Evolutionary conservation across 1,139 yeast genomes (phyloP).

Genomic region (Suhomyces chickasaworum): DNA sequence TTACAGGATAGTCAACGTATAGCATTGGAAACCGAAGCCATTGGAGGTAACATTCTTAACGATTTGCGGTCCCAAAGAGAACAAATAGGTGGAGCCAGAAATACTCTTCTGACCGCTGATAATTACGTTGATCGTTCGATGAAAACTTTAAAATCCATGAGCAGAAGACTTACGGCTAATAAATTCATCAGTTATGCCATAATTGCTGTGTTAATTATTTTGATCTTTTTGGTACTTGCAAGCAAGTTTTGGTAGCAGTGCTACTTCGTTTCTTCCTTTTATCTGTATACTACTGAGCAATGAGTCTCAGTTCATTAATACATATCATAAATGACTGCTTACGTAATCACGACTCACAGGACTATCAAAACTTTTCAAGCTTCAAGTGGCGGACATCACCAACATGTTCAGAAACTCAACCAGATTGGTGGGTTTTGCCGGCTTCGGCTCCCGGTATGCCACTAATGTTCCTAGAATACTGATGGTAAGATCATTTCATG

Average conservation of each 20-base stretch:
- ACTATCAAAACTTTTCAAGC: constrained; percentile 3
- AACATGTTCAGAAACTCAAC: constrained; percentile 11
- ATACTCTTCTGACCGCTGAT: constrained; percentile 86
- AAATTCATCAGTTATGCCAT: constrained; percentile 93
- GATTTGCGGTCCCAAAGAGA: constrained; percentile 93
- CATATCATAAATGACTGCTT: background rate
- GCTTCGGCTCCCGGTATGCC: background rate
- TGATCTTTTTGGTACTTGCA: constrained; percentile 82
- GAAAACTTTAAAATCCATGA: constrained; percentile 86
- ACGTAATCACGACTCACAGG: constrained; percentile 5
- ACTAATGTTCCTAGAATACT: constrained; percentile 1
- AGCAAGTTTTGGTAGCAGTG: constrained; percentile 69
- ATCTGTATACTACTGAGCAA: background rate
- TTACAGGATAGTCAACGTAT: constrained; percentile 85
- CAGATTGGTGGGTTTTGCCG: constrained; percentile 7
- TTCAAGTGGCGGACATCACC: constrained; percentile 1
- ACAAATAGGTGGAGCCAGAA: constrained; percentile 82
- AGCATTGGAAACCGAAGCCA: constrained; percentile 88
- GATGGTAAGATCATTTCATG: constrained; percentile 22
- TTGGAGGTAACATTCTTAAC: constrained; percentile 88
- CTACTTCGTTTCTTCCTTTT: background rate
- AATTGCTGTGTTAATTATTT: constrained; percentile 79
- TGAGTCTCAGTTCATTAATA: constrained; percentile 1
- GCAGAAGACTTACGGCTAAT: constrained; percentile 93
- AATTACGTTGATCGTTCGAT: constrained; percentile 88